Conservation (phyloP, 2,329 filamentous ascomycete genomes). For the Alternaria hordeiaustralica region DNA sequence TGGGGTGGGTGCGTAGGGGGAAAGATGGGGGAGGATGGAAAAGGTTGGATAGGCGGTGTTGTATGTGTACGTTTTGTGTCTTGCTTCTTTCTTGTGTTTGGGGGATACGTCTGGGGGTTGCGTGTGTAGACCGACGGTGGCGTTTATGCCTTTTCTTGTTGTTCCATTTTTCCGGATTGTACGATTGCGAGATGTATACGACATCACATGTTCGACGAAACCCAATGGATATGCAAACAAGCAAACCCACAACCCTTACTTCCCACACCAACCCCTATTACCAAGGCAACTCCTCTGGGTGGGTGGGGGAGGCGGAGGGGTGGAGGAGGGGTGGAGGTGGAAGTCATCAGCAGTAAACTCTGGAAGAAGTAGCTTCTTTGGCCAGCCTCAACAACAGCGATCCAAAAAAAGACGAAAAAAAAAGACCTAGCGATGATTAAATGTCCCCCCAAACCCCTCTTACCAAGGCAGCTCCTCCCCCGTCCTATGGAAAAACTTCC, state of each 20-base stretch:
- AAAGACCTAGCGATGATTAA: no score
- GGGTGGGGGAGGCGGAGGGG: no score
- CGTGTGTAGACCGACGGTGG: not conserved
- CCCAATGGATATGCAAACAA: not conserved
- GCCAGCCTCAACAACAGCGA: no score
- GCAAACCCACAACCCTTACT: no score
- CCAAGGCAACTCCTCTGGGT: no score
- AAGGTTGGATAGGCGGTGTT: not conserved
- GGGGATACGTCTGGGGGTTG: not conserved
- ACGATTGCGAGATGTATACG: not conserved
- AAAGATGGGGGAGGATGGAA: no score
- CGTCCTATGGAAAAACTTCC: constrained; percentile 55
- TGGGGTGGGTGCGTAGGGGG: not conserved
- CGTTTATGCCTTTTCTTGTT: not conserved
- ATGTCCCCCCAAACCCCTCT: not conserved
- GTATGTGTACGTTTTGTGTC: not conserved
- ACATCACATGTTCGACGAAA: not conserved
- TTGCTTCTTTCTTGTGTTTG: not conserved
- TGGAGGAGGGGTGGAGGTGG: no score
- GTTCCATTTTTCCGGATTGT: no score
- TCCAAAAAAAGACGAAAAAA: no score
- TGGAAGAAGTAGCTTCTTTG: no score
- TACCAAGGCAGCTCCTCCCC: constrained; percentile 55
- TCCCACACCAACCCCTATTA: no score
- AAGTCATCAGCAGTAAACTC: no score